Conservation (phyloP, 2,329 filamentous ascomycete species). For the Paramyrothecium roridum region DNA sequence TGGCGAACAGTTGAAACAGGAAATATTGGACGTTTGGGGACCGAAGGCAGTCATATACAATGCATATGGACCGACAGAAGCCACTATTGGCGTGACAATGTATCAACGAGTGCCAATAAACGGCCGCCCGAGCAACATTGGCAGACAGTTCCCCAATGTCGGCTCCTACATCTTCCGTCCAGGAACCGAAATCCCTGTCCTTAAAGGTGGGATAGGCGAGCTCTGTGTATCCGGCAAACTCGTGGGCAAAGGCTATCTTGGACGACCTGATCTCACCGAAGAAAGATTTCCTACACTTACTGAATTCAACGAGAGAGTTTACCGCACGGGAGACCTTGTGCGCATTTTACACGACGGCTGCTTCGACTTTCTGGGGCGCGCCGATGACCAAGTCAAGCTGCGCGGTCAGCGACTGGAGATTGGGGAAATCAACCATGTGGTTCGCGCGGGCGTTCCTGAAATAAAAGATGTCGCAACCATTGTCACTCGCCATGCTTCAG, state of each 20-base stretch:
- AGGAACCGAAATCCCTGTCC: constrained; percentile 65
- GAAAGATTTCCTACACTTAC: constrained; percentile 71
- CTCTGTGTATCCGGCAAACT: constrained; percentile 84
- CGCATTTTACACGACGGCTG: constrained; percentile 75
- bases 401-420: constrained; percentile 87
- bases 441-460: constrained; percentile 55
- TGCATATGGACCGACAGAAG: constrained; percentile 87
- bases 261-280: constrained; percentile 70
- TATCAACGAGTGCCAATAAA: constrained; percentile 75
- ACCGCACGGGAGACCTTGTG: constrained; percentile 87
- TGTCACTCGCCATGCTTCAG: constrained; percentile 65
- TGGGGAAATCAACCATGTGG: constrained; percentile 84
- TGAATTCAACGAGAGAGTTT: constrained; percentile 60
- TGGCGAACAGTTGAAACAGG: constrained; percentile 82
- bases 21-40: constrained; percentile 86
- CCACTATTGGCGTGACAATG: constrained; percentile 90
- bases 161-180: constrained; percentile 75
- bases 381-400: constrained; percentile 90
- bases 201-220: constrained; percentile 79
- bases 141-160: constrained; percentile 81
- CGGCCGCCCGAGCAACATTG: constrained; percentile 85
- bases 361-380: constrained; percentile 83
- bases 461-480: constrained; percentile 73
- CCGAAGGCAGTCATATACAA: constrained; percentile 81
- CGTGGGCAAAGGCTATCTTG: constrained; percentile 86